phyloP scores from a whole-genome alignment of 164 flowering plant genomes.

The Piper longum region DNA sequence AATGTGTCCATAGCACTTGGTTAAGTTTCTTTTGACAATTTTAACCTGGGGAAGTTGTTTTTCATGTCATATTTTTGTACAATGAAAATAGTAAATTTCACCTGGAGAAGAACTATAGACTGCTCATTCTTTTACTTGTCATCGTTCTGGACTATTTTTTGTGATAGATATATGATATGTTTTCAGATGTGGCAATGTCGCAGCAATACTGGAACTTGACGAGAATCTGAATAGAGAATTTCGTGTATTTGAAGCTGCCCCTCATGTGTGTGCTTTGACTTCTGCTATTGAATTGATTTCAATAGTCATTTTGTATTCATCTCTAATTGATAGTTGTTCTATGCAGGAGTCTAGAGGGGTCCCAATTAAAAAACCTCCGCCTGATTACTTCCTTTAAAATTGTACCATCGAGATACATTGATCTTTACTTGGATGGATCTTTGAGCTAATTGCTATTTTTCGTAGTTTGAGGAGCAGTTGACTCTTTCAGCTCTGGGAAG shows the following conservation, averaged over 20 bases:
- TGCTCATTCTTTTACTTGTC: not conserved
- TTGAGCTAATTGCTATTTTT: not conserved
- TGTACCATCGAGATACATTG: not conserved
- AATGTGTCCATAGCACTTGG: too few species aligned
- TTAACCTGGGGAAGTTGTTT: too few species aligned
- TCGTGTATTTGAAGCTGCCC: slow-evolving; percentile 96
- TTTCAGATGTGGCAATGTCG: slow-evolving; percentile 97
- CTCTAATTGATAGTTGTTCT: not conserved
- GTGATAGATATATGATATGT: slow-evolving; percentile 7
- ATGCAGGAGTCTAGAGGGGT: slow-evolving; percentile 94
- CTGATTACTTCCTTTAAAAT: slow-evolving; percentile 76
- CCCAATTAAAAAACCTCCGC: slow-evolving; percentile 84
- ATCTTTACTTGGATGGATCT: not conserved
- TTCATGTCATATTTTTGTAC: too few species aligned
- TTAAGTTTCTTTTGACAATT: too few species aligned
- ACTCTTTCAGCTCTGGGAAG: not conserved
- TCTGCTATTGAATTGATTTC: not conserved
- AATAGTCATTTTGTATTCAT: not conserved
- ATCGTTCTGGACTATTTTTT: not conserved
- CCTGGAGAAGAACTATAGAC: too few species aligned
- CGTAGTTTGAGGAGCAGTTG: not conserved
- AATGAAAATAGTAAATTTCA: too few species aligned
- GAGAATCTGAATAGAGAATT: slow-evolving; percentile 83
- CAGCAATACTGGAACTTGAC: slow-evolving; percentile 95
- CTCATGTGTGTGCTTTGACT: slow-evolving; percentile 47